Percentiles rank a stretch among this genome's conserved stretches.
These are phyloP conservation scores for Daldinia childiae DNA, from an alignment of 495 filamentous ascomycete species.

Conservation along the genomic window DNA sequence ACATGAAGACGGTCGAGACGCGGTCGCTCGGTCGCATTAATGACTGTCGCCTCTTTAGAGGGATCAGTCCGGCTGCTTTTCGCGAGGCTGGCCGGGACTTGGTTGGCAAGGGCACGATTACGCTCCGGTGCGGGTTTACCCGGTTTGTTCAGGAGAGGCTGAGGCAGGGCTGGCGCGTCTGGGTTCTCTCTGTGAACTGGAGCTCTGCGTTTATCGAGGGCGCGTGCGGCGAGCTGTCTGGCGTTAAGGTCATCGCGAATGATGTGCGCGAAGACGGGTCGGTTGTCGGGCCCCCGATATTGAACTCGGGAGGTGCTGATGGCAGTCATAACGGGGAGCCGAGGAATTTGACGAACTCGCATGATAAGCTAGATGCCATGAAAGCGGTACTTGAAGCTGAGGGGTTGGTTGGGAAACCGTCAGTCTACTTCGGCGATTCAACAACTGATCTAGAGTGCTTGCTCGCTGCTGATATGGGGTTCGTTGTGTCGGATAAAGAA, in stretches of 20 bases:
- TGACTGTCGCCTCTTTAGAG: slow-evolving; percentile 48
- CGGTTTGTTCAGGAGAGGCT: slow-evolving; percentile 40
- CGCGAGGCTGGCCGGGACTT: slow-evolving; percentile 42
- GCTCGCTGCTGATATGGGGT: slow-evolving; percentile 47
- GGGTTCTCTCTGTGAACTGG: slow-evolving; percentile 59
- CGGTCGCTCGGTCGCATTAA: slow-evolving; percentile 48
- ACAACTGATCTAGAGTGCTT: slow-evolving; percentile 54
- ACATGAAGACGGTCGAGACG: slow-evolving; percentile 49
- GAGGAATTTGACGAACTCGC: slow-evolving; percentile 45
- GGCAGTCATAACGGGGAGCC: neutral
- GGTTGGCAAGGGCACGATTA: slow-evolving; percentile 39
- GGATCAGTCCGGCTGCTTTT: slow-evolving; percentile 31
- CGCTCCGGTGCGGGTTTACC: slow-evolving; percentile 49
- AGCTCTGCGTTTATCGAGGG: slow-evolving; percentile 52
- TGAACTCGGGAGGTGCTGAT: slow-evolving; percentile 19
- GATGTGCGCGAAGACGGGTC: slow-evolving; percentile 45
- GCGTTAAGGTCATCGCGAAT: slow-evolving; percentile 46
- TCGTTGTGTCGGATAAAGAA: slow-evolving; percentile 52
- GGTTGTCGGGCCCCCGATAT: slow-evolving; percentile 47
- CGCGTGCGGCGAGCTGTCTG: slow-evolving; percentile 38
- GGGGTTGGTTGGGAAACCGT: slow-evolving; percentile 15
- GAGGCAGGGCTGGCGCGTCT: slow-evolving; percentile 42
- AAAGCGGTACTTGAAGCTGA: slow-evolving; percentile 24
- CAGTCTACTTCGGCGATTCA: slow-evolving; percentile 50
- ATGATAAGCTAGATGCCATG: slow-evolving; percentile 47